phyloP scores from a whole-genome alignment of 208 protist genomes.

The Trypanosomatidae sp. region DNA sequence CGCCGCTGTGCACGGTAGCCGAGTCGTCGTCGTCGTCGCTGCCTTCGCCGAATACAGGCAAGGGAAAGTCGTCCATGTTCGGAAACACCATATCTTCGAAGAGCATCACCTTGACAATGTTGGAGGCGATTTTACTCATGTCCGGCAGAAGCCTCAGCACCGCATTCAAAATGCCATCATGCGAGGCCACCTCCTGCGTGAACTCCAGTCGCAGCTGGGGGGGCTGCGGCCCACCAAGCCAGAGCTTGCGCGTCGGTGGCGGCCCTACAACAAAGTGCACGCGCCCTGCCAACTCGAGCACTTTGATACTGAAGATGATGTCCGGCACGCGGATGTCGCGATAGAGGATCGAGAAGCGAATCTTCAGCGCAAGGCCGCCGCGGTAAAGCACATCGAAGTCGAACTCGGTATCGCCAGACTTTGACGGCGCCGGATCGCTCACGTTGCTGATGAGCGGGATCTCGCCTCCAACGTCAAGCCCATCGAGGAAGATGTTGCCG shows the following conservation, averaged over 20 bases:
- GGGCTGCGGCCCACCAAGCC: slow-evolving; percentile 49
- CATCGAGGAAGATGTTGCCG: slow-evolving; percentile 68
- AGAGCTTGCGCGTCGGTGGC: slow-evolving; percentile 78
- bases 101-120: slow-evolving; percentile 65
- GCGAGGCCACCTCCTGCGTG: slow-evolving; percentile 72
- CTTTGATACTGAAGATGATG: slow-evolving; percentile 72
- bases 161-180: slow-evolving; percentile 66
- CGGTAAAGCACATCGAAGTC: slow-evolving; percentile 88
- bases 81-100: slow-evolving; percentile 88
- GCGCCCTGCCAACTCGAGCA: slow-evolving; percentile 75
- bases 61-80: slow-evolving; percentile 83
- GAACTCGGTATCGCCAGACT: slow-evolving; percentile 71
- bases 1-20: slow-evolving; percentile 2
- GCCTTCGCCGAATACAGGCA: slow-evolving; percentile 40
- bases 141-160: slow-evolving; percentile 73
- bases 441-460: slow-evolving; percentile 75
- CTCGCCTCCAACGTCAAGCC: slow-evolving; percentile 71
- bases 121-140: slow-evolving; percentile 63
- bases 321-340: slow-evolving; percentile 64
- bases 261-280: slow-evolving; percentile 72
- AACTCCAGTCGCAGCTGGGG: slow-evolving; percentile 79
- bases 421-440: slow-evolving; percentile 45
- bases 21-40: slow-evolving; percentile 22
- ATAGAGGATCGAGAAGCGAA: slow-evolving; percentile 71
- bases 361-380: slow-evolving; percentile 63